A percentile compares a stretch with the other conserved stretches of the same genome.
Evolutionary conservation across 2,329 filamentous ascomycete species (phyloP).

Genomic region (Trichoderma koningii): DNA sequence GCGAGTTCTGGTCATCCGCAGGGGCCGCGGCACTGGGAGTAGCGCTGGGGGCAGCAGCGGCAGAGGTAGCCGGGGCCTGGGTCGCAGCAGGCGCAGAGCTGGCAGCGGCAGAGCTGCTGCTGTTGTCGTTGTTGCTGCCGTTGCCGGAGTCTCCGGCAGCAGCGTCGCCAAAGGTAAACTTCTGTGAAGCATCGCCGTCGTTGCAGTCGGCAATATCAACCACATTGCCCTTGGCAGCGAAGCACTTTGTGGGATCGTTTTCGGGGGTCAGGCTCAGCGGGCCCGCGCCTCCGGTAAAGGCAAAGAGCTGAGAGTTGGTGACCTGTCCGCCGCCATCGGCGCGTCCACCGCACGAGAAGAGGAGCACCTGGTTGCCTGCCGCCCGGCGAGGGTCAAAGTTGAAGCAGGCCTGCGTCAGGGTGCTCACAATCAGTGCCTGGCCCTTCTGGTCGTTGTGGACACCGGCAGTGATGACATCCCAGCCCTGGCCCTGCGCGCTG

Average conservation of each 20-base stretch:
- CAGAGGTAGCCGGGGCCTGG: neutral
- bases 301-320: constrained; percentile 55
- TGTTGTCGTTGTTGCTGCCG: neutral
- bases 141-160: constrained; percentile 21
- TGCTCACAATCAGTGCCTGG: constrained; percentile 56
- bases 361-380: constrained; percentile 53
- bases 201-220: constrained; percentile 50
- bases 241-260: constrained; percentile 51
- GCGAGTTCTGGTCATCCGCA: neutral
- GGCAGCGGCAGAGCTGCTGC: constrained; percentile 3
- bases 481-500: constrained; percentile 47
- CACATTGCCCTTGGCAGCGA: constrained; percentile 47
- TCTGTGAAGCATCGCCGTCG: constrained; percentile 44
- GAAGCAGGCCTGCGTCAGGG: constrained; percentile 59
- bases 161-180: constrained; percentile 41
- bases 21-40: neutral
- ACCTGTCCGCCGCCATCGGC: constrained; percentile 56
- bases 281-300: constrained; percentile 46
- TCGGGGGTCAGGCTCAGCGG: constrained; percentile 49
- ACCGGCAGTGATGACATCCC: constrained; percentile 53
- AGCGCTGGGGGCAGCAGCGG: neutral
- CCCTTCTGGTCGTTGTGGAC: constrained; percentile 52
- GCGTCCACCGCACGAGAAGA: constrained; percentile 61
- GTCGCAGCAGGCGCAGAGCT: constrained; percentile 9
- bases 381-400: constrained; percentile 58